A percentile compares a stretch with the other conserved stretches of the same genome.
Conservation (phyloP, 495 filamentous ascomycete species). For the Hapsidospora chrysogenum region DNA sequence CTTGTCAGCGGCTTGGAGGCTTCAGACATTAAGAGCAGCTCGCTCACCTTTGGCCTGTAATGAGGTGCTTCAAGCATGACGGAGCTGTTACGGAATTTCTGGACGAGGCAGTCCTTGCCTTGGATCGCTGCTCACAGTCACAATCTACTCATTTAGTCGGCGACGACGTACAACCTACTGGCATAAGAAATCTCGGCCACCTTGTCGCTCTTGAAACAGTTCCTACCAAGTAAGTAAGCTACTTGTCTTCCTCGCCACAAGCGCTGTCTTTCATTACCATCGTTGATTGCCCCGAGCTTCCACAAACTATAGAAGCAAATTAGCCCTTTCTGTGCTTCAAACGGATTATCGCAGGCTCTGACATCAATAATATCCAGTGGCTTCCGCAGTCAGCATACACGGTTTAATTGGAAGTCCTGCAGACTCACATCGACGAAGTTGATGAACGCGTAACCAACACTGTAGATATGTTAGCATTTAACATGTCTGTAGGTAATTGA, state of each 20-base stretch:
- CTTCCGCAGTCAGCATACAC: conserved; percentile 6
- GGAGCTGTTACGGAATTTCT: conserved; percentile 91
- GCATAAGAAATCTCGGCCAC: conserved; percentile 86
- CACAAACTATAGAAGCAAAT: conserved; percentile 45
- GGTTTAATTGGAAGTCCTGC: background rate
- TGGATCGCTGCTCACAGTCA: conserved; percentile 49
- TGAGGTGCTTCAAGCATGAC: conserved; percentile 75
- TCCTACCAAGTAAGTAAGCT: conserved; percentile 26
- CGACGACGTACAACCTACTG: conserved; percentile 37
- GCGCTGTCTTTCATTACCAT: no score
- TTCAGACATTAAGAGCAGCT: background rate
- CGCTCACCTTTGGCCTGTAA: conserved; percentile 66
- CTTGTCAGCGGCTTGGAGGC: conserved; percentile 3
- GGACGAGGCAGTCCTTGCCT: conserved; percentile 73
- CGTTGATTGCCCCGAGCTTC: conserved; percentile 48
- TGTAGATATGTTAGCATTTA: conserved; percentile 15
- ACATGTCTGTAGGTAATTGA: background rate
- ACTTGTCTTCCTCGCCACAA: no score
- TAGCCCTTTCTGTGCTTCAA: conserved; percentile 9
- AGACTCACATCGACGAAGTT: conserved; percentile 69
- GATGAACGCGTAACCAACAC: conserved; percentile 96
- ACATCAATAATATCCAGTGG: conserved; percentile 60
- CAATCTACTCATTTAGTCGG: background rate
- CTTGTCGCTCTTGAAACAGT: conserved; percentile 69
- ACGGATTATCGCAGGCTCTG: conserved; percentile 8